These are phyloP conservation scores for Heterobasidion irregulare DNA, from an alignment of 1,284 basidiomycete species.

Conservation along the genomic window DNA sequence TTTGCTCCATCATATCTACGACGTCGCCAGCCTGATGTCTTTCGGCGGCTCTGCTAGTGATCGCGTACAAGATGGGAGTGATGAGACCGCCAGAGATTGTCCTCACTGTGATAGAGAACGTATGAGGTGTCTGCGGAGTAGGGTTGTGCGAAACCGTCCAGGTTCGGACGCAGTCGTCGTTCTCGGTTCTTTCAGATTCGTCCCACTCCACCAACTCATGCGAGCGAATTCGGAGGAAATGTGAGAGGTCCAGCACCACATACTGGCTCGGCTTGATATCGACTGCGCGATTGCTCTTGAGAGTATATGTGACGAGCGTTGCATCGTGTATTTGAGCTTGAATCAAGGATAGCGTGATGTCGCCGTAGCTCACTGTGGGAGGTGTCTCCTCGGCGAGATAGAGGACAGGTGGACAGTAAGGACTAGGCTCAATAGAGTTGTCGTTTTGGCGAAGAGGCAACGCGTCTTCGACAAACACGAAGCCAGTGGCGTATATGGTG, in stretches of 20 bases:
- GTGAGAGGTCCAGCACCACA: background rate
- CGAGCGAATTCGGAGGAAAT: background rate
- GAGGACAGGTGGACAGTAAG: background rate
- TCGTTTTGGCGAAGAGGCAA: background rate
- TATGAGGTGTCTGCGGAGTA: background rate
- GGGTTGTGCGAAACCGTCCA: background rate
- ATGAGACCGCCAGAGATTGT: background rate
- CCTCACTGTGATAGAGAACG: background rate
- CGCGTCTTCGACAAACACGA: background rate
- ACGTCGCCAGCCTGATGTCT: background rate
- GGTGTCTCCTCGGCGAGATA: background rate
- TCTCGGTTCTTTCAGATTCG: background rate
- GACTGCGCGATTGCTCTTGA: background rate
- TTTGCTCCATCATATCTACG: background rate
- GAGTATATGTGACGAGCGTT: background rate
- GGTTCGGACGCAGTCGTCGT: background rate
- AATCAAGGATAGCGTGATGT: background rate
- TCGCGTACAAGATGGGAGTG: background rate
- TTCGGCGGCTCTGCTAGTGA: background rate
- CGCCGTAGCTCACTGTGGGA: background rate
- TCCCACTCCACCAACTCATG: background rate
- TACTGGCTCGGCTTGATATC: background rate
- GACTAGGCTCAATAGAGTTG: background rate
- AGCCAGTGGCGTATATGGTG: background rate
- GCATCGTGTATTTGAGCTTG: background rate